Evolutionary conservation across 2,329 filamentous ascomycete species (phyloP), one percentile per base, ranked within the genome.

Genomic region (Phaeomoniella chlamydospora): DNA sequence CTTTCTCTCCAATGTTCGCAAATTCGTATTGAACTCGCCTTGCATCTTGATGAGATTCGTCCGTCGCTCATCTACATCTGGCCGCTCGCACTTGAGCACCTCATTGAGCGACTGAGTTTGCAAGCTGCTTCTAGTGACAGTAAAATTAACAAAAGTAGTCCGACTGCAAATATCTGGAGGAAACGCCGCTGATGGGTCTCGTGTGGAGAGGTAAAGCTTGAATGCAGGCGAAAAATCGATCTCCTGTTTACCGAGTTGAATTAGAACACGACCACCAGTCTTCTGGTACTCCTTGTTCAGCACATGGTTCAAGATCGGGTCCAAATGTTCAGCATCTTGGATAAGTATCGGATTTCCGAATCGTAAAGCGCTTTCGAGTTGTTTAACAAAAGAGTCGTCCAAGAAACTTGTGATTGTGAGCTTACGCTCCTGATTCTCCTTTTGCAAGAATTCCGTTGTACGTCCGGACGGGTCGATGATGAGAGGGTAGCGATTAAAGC

Each of bases 281-380:
- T 87, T 92, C 60, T 98, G 92, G 58, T 98, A 98, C 54, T 98
- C 90, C 58, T 98, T 98, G 65, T 98, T 98, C 59, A 98, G 75
- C 38, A 98, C 88, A 50, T 98, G 90, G 53, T 96, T 98, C 49
- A 98, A 77, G 40, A 98, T 87, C 1, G 92, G 92, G 52, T 98
- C 90, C 39, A 98, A 66, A 55, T 98, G 83, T 60, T 98, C 92
- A 1, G 90, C 92, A 56, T 98, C 90, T 58, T 98, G 90, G 41
- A 98, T 98, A 41, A 98, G 74, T 46, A 98, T 98, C 1, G 90
- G 88, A 53, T 98, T 98, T 52, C 90, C 90, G 60, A 98, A 98
- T 53, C 90, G 84, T 42, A 98, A 69, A 13, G 90, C 90, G 52
- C 87, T 96, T 62, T 98, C 90, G 12, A 98, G 68, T 55, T 98